These are phyloP conservation scores for Trichocladium antarcticum DNA, from an alignment of 495 filamentous ascomycete genomes.

Conservation along the genomic window DNA sequence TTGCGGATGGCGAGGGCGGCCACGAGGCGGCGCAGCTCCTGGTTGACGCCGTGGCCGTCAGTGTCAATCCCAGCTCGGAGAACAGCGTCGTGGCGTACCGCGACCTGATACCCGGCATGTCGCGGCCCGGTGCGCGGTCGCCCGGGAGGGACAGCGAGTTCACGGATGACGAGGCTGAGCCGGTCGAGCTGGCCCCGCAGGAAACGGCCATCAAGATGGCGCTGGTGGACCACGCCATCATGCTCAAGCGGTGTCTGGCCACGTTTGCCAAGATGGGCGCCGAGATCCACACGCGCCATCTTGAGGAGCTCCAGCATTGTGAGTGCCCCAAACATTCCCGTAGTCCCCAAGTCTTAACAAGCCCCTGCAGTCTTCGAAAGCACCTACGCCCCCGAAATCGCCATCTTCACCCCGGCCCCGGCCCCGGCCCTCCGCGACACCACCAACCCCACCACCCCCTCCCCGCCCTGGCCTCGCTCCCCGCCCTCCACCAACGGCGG, in stretches of 20 bases:
- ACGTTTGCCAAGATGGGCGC: slow-evolving; percentile 54
- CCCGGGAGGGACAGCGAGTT: slow-evolving; percentile 37
- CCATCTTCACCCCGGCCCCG: slow-evolving; percentile 38
- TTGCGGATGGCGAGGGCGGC: slow-evolving; percentile 61
- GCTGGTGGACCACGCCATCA: slow-evolving; percentile 77
- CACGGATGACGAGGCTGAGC: slow-evolving; percentile 40
- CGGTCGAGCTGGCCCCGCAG: slow-evolving; percentile 49
- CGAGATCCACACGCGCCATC: slow-evolving; percentile 30
- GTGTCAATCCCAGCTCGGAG: slow-evolving; percentile 56
- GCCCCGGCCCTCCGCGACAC: slow-evolving; percentile 24
- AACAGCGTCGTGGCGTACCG: slow-evolving; percentile 67
- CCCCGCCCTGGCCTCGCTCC: slow-evolving; percentile 33
- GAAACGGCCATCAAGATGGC: slow-evolving; percentile 77
- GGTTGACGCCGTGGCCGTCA: slow-evolving; percentile 60
- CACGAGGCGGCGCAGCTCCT: slow-evolving; percentile 47
- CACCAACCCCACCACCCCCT: slow-evolving; percentile 26
- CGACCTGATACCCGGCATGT: slow-evolving; percentile 49
- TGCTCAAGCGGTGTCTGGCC: slow-evolving; percentile 70
- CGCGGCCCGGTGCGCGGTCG: slow-evolving; percentile 29
- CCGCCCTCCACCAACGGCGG: slow-evolving; percentile 20
- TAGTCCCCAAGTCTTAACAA: no score
- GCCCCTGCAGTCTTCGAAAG: slow-evolving; percentile 44
- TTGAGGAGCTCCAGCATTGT: slow-evolving; percentile 43
- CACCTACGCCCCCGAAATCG: slow-evolving; percentile 53
- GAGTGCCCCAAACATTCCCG: slow-evolving; percentile 22